Percentiles rank a stretch among this genome's conserved stretches.
Evolutionary conservation across 176 grass and related monocot genomes (phyloP).

Genomic region (Cenchrus fungigraminus): DNA sequence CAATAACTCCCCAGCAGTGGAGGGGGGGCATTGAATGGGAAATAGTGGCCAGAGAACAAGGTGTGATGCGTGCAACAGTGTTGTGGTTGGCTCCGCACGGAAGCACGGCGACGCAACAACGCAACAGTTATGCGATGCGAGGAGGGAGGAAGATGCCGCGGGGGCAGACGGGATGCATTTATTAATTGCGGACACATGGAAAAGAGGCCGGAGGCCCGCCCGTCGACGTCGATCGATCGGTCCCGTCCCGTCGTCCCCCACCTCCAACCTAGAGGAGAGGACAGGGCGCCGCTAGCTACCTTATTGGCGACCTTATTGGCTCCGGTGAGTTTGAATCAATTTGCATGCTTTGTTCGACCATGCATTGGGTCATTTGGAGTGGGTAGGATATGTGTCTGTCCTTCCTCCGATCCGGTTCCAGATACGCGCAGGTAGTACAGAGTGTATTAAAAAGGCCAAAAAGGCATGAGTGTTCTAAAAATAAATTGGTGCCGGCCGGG

Average conservation of each 20-base stretch:
- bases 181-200: slow-evolving; percentile 23
- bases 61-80: slow-evolving; percentile 63
- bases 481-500: no score
- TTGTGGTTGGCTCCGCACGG: slow-evolving; percentile 53
- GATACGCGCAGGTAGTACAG: not conserved
- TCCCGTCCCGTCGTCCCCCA: slow-evolving; percentile 5
- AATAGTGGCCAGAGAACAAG: slow-evolving; percentile 80
- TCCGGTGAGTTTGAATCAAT: not conserved
- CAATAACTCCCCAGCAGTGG: slow-evolving; percentile 61
- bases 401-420: not conserved
- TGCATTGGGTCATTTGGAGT: no score
- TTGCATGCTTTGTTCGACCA: not conserved
- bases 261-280: not conserved
- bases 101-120: not conserved
- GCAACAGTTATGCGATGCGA: not conserved
- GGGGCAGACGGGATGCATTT: slow-evolving; percentile 23
- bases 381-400: no score
- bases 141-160: no score
- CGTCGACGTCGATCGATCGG: not conserved
- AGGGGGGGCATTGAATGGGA: slow-evolving; percentile 55
- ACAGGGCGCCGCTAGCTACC: not conserved
- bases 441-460: not conserved
- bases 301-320: not conserved
- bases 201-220: not conserved
- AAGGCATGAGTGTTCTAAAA: not conserved